Evolutionary conservation across 1,139 yeast species (phyloP).

Genomic region (Diutina pseudorugosa): DNA sequence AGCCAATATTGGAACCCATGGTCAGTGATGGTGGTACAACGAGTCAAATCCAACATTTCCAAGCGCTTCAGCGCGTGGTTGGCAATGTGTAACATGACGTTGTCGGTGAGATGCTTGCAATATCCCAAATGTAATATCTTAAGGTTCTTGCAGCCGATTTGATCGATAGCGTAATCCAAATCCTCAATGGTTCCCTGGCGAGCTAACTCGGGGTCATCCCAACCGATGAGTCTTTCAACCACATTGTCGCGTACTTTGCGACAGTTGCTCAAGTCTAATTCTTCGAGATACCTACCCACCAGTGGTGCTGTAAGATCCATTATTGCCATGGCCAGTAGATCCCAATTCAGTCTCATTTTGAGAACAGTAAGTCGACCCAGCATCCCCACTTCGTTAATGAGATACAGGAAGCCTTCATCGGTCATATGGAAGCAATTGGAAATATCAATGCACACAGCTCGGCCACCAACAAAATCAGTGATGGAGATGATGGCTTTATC

Average conservation of each 20-base stretch:
- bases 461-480: conserved; percentile 56
- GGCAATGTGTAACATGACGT: conserved; percentile 52
- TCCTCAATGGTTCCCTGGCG: conserved; percentile 9
- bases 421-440: conserved; percentile 69
- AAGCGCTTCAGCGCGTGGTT: conserved; percentile 43
- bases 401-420: conserved; percentile 59
- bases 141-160: conserved; percentile 47
- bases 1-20: conserved; percentile 61
- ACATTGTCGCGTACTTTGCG: conserved; percentile 64
- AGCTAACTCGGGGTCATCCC: conserved; percentile 16
- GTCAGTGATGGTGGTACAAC: conserved; percentile 72
- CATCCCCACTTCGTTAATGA: conserved; percentile 61
- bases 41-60: conserved; percentile 47
- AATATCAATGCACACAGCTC: conserved; percentile 50
- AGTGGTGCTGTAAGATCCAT: conserved; percentile 63
- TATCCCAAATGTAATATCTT: conserved; percentile 47
- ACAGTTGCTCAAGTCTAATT: conserved; percentile 59
- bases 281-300: conserved; percentile 46
- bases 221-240: conserved; percentile 52
- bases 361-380: conserved; percentile 43
- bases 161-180: conserved; percentile 4
- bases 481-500: conserved; percentile 46
- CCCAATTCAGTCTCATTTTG: conserved; percentile 65
- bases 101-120: conserved; percentile 64
- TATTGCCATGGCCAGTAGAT: conserved; percentile 66